Conservation (phyloP, 495 filamentous ascomycete genomes). For the Tuber melanosporum region DNA sequence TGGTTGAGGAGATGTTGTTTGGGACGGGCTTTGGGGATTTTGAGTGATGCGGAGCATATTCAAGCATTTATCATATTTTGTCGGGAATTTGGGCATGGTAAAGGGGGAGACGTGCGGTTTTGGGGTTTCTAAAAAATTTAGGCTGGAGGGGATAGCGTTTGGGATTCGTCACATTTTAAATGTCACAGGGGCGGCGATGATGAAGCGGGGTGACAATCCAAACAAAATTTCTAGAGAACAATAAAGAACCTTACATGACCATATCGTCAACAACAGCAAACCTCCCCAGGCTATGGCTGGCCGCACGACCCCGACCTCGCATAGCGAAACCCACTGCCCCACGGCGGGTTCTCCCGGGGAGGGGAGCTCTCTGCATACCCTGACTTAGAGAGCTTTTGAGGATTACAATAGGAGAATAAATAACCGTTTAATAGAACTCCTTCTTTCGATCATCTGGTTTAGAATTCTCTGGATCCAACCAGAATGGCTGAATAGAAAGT, state of each 20-base stretch:
- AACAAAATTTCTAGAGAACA: not conserved
- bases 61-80: not conserved
- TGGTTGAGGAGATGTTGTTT: not conserved
- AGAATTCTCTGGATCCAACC: not conserved
- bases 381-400: not conserved
- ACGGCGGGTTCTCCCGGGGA: too few relatives aligned
- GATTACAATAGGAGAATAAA: not conserved
- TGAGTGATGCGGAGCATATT: not conserved
- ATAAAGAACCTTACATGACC: too few relatives aligned
- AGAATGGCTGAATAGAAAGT: not conserved
- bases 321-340: not conserved
- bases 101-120: not conserved
- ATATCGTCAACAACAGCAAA: too few relatives aligned
- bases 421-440: not conserved
- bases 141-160: not conserved
- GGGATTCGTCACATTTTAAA: not conserved
- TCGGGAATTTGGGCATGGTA: not conserved
- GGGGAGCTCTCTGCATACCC: too few relatives aligned
- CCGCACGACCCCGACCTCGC: not conserved
- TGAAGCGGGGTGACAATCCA: not conserved
- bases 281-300: too few relatives aligned
- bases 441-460: not conserved
- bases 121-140: not conserved
- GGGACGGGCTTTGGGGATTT: not conserved
- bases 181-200: not conserved